Evolutionary conservation across 805 yeast species (phyloP).

Genomic region (Metschnikowia hibisci): DNA sequence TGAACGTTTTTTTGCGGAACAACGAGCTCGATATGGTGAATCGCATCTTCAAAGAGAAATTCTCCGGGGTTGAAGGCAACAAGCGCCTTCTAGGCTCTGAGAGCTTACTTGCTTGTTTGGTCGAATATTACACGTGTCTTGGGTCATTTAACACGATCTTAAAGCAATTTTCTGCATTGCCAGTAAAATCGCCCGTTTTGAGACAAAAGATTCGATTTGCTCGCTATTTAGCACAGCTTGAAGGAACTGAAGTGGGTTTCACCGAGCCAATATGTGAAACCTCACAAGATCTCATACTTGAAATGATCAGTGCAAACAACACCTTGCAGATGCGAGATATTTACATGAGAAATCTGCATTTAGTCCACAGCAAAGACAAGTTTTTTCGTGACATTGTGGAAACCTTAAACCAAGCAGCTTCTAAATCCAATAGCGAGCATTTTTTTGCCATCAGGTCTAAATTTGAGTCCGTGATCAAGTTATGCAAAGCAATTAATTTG

Average conservation of each 20-base stretch:
- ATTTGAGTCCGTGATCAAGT: slow-evolving; percentile 23
- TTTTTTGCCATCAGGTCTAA: slow-evolving; percentile 9
- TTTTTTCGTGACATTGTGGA: slow-evolving; percentile 12
- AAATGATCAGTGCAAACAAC: slow-evolving; percentile 11
- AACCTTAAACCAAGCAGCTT: slow-evolving; percentile 18
- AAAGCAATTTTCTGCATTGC: slow-evolving; percentile 16
- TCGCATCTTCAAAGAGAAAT: slow-evolving; percentile 16
- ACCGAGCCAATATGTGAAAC: background rate
- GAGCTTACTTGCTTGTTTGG: slow-evolving; percentile 19
- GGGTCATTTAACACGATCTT: slow-evolving; percentile 20
- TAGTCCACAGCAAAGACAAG: slow-evolving; percentile 10
- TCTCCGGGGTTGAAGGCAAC: slow-evolving; percentile 12
- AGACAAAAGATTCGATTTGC: slow-evolving; percentile 19
- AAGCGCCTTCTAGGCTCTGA: slow-evolving; percentile 15
- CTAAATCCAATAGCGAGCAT: slow-evolving; percentile 2
- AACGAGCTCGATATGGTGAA: slow-evolving; percentile 17
- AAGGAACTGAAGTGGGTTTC: slow-evolving; percentile 2
- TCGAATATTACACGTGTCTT: slow-evolving; percentile 22
- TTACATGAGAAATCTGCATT: slow-evolving; percentile 8
- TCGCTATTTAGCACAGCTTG: slow-evolving; percentile 20
- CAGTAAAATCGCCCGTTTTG: slow-evolving; percentile 14
- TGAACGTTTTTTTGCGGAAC: slow-evolving; percentile 15
- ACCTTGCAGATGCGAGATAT: slow-evolving; percentile 16
- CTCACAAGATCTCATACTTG: slow-evolving; percentile 8
- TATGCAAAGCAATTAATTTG: slow-evolving; percentile 21